Base-by-base conservation (phyloP, 129 eudicot genomes). In the Chrysanthemum seticuspe region DNA sequence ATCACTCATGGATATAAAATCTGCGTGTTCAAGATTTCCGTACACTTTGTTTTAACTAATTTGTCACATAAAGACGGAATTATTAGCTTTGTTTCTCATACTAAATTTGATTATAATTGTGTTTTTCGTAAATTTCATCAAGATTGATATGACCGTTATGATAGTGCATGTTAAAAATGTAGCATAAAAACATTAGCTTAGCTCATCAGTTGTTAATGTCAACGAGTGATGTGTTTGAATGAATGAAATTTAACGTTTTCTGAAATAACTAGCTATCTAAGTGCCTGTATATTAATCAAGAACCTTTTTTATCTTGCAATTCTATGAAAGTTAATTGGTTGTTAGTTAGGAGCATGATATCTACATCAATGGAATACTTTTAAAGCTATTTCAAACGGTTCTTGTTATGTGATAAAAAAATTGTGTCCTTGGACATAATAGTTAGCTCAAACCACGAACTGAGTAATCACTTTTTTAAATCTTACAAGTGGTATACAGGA, bases 251-350 rank as follows among this genome's bases (percentile, higher is more conserved):
- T 63, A 21, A 65, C 34, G 10, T 64, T 64, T 50, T 13, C 1
- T 14, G 11, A 15, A 8, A 65, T 10, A 44, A 65, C 27, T 65
- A 7, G 14, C 3, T 51, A 7, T 51, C 61, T 21, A 68, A 13
- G 52, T 56, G 44, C 44, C 52, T 68, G 73, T 47, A 51, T 27
- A 18, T 69, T 54, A 51, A 23, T 14, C 9, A 69, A 19, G 45
- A 69, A 52, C 45, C 44, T 48, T 69, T 21, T 25, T 3, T 29
- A 51, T 68, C 45, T 68, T 68, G 58, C 34, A 51, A 8, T 23
- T 27, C 9, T 68, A 68, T 68, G 62, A 69, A 1, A 52, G 15
- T 54, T 52, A 49, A 67, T 13, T 48, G 72, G 23, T 67, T 11
- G 15, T 49, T 40, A 67, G 25, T 58, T 21, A 19, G 15, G 40